phyloP scores from a whole-genome alignment of 2,329 filamentous ascomycete genomes.

The Biscogniauxia mediterranea region DNA sequence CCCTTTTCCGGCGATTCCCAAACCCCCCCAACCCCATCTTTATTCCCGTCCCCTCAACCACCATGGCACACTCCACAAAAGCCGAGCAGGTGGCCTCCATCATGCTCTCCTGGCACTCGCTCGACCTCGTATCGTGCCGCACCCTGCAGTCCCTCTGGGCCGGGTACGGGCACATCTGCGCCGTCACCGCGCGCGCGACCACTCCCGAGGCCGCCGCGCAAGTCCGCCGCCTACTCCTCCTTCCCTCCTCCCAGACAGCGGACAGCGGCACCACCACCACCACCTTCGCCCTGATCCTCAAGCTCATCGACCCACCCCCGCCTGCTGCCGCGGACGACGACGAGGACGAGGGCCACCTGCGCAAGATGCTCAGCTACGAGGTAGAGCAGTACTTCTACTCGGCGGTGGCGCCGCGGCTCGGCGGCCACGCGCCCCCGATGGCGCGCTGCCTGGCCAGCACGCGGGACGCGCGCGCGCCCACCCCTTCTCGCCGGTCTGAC shows the following conservation, averaged over 20 bases:
- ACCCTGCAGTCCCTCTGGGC: slow-evolving; percentile 49
- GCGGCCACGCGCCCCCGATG: slow-evolving; percentile 23
- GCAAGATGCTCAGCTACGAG: slow-evolving; percentile 66
- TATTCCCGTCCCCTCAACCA: not conserved
- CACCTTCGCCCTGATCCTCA: slow-evolving; percentile 50
- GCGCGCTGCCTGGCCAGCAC: slow-evolving; percentile 24
- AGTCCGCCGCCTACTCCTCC: slow-evolving; percentile 11
- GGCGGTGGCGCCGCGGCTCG: slow-evolving; percentile 50
- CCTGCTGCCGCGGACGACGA: too few relatives aligned
- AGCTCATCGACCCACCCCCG: slow-evolving; percentile 59
- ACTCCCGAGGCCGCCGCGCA: slow-evolving; percentile 13
- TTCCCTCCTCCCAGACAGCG: too few relatives aligned
- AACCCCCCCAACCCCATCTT: too few relatives aligned
- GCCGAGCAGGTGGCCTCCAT: slow-evolving; percentile 37
- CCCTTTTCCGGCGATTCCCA: too few relatives aligned
- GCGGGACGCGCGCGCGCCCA: slow-evolving; percentile 27
- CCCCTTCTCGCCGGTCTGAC: slow-evolving; percentile 36
- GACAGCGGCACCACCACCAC: slow-evolving; percentile 18
- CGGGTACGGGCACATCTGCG: slow-evolving; percentile 56
- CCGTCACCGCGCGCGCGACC: slow-evolving; percentile 44
- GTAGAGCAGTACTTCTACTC: slow-evolving; percentile 67
- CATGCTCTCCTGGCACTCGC: slow-evolving; percentile 39
- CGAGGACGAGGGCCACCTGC: slow-evolving; percentile 58
- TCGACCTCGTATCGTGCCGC: slow-evolving; percentile 39
- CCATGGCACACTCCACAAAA: slow-evolving; percentile 15